phyloP scores from a whole-genome alignment of 306 rosid species.

The Begonia fuchsioides region DNA sequence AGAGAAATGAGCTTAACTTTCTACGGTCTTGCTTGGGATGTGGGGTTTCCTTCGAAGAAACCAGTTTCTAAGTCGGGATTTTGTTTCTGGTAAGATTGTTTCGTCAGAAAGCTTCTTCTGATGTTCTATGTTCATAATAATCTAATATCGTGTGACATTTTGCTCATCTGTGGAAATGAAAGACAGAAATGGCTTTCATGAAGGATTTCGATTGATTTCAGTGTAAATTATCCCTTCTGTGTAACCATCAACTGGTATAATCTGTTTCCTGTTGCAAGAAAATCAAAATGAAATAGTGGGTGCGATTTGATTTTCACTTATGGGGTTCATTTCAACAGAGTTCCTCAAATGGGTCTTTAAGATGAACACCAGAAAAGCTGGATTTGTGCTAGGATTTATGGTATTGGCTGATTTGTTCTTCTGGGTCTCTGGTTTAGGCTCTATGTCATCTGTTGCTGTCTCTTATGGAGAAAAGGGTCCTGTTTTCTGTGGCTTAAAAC shows the following conservation, averaged over 20 bases:
- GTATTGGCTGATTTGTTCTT: constrained; percentile 32
- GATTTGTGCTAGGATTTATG: constrained; percentile 17
- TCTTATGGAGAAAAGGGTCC: constrained; percentile 86
- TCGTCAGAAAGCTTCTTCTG: too few species aligned
- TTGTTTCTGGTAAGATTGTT: not conserved
- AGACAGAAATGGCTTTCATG: not conserved
- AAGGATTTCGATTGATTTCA: not conserved
- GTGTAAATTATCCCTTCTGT: too few species aligned
- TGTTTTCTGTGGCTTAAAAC: constrained; percentile 53
- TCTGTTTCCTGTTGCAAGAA: not conserved
- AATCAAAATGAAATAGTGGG: not conserved
- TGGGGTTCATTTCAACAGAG: constrained; percentile 25
- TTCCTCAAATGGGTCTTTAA: constrained; percentile 20
- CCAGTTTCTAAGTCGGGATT: constrained; percentile 1
- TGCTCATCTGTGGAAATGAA: not conserved
- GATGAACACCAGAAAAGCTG: constrained; percentile 22
- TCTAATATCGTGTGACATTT: not conserved
- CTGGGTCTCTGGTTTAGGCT: constrained; percentile 56
- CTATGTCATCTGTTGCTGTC: constrained; percentile 73
- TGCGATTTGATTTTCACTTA: not conserved
- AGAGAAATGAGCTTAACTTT: constrained; percentile 7
- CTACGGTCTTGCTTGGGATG: not conserved
- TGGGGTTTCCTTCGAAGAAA: constrained; percentile 2
- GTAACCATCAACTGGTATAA: too few species aligned
- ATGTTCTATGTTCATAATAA: not conserved